phyloP scores from a whole-genome alignment of 805 yeast genomes.

The Middelhovenomyces tepae region DNA sequence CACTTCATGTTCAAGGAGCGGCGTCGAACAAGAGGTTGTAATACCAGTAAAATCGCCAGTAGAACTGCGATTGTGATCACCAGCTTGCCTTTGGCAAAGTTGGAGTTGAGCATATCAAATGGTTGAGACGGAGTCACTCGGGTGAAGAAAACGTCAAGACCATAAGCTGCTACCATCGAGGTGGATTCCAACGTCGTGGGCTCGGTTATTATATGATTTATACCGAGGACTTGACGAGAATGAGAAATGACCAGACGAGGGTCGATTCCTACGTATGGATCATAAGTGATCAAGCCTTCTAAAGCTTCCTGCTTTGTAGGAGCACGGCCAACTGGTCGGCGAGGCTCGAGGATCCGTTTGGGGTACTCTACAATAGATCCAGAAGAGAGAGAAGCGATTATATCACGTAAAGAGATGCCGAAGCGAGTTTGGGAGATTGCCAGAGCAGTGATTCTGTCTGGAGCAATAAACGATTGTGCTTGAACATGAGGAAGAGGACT shows the following conservation, averaged over 20 bases:
- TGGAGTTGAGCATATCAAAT: constrained; percentile 62
- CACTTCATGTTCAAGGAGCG: constrained; percentile 10
- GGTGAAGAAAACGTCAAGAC: constrained; percentile 70
- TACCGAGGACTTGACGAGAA: constrained; percentile 33
- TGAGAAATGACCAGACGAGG: constrained; percentile 46
- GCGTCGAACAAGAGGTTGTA: constrained; percentile 15
- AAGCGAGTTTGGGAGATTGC: constrained; percentile 48
- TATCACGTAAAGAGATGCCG: constrained; percentile 60
- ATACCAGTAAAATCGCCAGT: constrained; percentile 7
- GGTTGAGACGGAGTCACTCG: constrained; percentile 72
- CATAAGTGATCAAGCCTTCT: constrained; percentile 60
- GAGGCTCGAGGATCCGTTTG: constrained; percentile 54
- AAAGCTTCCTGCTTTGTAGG: constrained; percentile 43
- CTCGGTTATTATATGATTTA: constrained; percentile 33
- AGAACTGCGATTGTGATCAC: constrained; percentile 50
- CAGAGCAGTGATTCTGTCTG: constrained; percentile 47
- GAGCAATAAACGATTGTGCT: constrained; percentile 48
- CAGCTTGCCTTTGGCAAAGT: constrained; percentile 61
- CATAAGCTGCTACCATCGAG: constrained; percentile 48
- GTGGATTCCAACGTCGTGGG: constrained; percentile 79
- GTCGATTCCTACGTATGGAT: constrained; percentile 47
- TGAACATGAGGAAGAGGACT: constrained; percentile 39
- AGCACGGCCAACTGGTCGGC: constrained; percentile 52
- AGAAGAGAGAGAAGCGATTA: constrained; percentile 47
- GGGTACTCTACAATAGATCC: constrained; percentile 69